phyloP scores from a whole-genome alignment of 116 monocot species.

The Papilionanthe hybrid region DNA sequence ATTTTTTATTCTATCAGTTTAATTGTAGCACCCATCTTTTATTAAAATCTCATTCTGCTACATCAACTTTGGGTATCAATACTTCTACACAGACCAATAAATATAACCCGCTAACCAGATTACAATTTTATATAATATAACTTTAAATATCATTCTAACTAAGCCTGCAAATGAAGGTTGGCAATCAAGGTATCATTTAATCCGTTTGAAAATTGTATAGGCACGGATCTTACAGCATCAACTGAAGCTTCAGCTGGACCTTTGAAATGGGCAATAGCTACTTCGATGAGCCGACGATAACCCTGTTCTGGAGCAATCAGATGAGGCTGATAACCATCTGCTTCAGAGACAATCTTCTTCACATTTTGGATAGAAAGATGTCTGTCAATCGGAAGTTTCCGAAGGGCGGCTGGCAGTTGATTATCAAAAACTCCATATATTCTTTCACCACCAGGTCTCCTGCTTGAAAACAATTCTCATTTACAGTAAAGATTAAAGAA shows the following conservation, averaged over 20 bases:
- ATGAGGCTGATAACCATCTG: constrained; percentile 68
- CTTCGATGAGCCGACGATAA: constrained; percentile 51
- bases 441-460: constrained; percentile 51
- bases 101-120: too few species aligned
- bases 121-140: too few species aligned
- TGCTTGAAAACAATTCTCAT: constrained; percentile 6
- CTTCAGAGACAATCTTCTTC: constrained; percentile 51
- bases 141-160: too few species aligned
- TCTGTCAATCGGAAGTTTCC: constrained; percentile 51
- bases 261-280: constrained; percentile 31
- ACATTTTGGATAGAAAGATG: constrained; percentile 55
- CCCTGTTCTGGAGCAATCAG: constrained; percentile 64
- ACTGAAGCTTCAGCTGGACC: constrained; percentile 59
- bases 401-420: constrained; percentile 46
- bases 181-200: too few species aligned
- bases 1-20: too few species aligned
- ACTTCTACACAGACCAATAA: too few species aligned
- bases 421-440: constrained; percentile 61
- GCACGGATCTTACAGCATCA: constrained; percentile 35
- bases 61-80: too few species aligned
- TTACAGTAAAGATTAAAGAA: background rate
- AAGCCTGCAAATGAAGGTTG: too few species aligned
- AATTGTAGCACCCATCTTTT: too few species aligned
- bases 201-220: too few species aligned
- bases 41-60: too few species aligned